Evolutionary conservation across 192 early-diverging fungal genomes (phyloP).

Genomic region (Paraglomus occultum): DNA sequence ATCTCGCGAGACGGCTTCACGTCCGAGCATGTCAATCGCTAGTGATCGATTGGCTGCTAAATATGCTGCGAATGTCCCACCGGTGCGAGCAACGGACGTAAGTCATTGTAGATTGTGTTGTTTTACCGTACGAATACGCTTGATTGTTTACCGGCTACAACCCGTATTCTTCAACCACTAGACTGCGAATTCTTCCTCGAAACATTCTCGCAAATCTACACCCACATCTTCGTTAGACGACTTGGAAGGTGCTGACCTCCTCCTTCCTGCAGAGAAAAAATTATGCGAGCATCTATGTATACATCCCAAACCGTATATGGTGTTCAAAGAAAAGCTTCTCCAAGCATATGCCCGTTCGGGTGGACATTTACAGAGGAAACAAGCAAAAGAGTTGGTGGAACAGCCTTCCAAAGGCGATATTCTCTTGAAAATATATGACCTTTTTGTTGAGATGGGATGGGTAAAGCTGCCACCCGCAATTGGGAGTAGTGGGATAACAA

Average conservation of each 20-base stretch:
- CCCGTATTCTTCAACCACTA: too few species aligned
- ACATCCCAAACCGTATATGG: slow-evolving; percentile 82
- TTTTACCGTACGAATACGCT: too few species aligned
- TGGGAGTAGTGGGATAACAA: too few species aligned
- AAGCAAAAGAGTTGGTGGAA: slow-evolving; percentile 69
- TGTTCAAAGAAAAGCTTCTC: slow-evolving; percentile 87
- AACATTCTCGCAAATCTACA: slow-evolving; percentile 40
- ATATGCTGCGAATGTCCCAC: slow-evolving; percentile 5
- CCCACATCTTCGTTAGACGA: slow-evolving; percentile 71
- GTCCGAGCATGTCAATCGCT: background rate
- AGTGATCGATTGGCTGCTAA: slow-evolving; percentile 19
- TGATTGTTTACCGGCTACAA: too few species aligned
- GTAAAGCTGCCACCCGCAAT: slow-evolving; percentile 36
- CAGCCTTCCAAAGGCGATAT: slow-evolving; percentile 71
- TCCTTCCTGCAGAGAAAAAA: slow-evolving; percentile 71
- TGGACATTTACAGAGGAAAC: slow-evolving; percentile 67
- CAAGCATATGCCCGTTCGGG: slow-evolving; percentile 70
- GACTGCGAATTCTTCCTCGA: slow-evolving; percentile 21
- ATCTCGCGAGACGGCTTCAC: slow-evolving; percentile 18
- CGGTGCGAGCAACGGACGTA: background rate
- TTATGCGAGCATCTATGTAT: slow-evolving; percentile 82
- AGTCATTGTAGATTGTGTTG: too few species aligned
- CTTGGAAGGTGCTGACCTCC: slow-evolving; percentile 83
- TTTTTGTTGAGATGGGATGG: slow-evolving; percentile 92
- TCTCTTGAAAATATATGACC: slow-evolving; percentile 84